Base-by-base conservation (phyloP, 2,329 filamentous ascomycete genomes). In the Verruconis gallopava region DNA sequence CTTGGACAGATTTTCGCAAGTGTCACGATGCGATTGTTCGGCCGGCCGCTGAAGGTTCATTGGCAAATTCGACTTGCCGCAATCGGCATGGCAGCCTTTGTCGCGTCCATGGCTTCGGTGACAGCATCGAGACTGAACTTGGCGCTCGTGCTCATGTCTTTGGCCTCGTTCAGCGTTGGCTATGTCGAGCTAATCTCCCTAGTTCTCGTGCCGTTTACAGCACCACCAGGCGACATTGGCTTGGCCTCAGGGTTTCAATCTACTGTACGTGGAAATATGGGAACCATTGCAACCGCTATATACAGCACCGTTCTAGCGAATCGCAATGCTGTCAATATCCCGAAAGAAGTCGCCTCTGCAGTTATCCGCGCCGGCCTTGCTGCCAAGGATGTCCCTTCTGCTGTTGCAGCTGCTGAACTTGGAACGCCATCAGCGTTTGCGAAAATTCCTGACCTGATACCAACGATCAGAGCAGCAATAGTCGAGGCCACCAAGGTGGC, bases 341-440 rank as follows among this genome's bases (percentile, higher is more conserved):
- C 25, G n/a, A n/a, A 30, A 30, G 54, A 59, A 33, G 51, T 66
- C 4, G 50, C 56, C 1, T 52, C 57, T 1, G 62, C 55, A 1
- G 55, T 56, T 0, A 45, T 62, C 9, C 49, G 49, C 2, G 64
- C 62, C 1, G 64, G 64, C 0, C 50, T 67, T 1, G 54, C 60
- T 0, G 46, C 50, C 11, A 51, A 50, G 3, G 47, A 54, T 9
- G 49, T 62, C 2, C 43, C 60, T 0, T 51, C 49, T 2, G 61
- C 65, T 32, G 52, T 60, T 4, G 44, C 51, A 4, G 59, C 58
- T 1, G 47, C 65, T 1, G 38, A 58, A 0, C 48, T 48, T 3
- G 42, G 46, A 4, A n/a, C 6, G 9, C 53, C 63, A 3, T 47
- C 48, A 3, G 45, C 48, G 11, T 51, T 60, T 36, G 48, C 57